Percentiles rank a stretch among this genome's conserved stretches.
Evolutionary conservation across 202 grass and related monocot species (phyloP).

Genomic region (Panicum hallii): DNA sequence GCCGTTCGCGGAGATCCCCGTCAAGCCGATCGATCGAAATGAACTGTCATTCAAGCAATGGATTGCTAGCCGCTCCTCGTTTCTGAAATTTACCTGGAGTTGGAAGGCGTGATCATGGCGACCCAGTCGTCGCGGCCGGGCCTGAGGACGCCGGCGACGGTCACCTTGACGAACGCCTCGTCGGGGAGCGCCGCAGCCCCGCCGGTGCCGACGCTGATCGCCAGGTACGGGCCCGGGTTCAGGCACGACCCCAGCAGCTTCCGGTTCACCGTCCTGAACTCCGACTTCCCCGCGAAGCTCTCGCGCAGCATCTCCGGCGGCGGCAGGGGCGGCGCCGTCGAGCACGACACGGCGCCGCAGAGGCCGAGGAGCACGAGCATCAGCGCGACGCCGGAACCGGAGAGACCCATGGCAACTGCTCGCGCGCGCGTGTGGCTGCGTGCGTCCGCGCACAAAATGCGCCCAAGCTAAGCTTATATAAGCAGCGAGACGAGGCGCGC

Average conservation of each 20-base stretch:
- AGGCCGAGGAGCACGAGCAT: constrained; percentile 23
- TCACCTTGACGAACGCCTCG: constrained; percentile 65
- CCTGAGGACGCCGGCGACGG: constrained; percentile 55
- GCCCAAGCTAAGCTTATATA: constrained; percentile 13
- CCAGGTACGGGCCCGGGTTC: constrained; percentile 51
- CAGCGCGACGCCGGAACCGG: background rate
- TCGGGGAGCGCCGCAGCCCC: constrained; percentile 53
- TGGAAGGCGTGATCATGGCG: constrained; percentile 85
- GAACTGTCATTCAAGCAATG: background rate
- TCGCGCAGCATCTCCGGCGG: constrained; percentile 46
- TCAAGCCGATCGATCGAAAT: background rate
- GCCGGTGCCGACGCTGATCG: constrained; percentile 48
- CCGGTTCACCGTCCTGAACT: constrained; percentile 81
- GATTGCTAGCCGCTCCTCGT: too few species aligned
- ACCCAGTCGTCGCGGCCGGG: constrained; percentile 64
- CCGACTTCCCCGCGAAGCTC: constrained; percentile 59
- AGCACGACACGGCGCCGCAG: background rate
- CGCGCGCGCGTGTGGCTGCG: too few species aligned
- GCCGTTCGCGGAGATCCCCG: background rate
- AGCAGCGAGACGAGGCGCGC: background rate
- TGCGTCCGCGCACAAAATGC: constrained; percentile 1
- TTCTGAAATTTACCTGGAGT: constrained; percentile 50
- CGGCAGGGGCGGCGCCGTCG: background rate
- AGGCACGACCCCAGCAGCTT: constrained; percentile 57
- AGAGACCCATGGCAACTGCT: constrained; percentile 11